Conservation (phyloP, 192 early-diverging fungal genomes). For the Kappamyces sp. region DNA sequence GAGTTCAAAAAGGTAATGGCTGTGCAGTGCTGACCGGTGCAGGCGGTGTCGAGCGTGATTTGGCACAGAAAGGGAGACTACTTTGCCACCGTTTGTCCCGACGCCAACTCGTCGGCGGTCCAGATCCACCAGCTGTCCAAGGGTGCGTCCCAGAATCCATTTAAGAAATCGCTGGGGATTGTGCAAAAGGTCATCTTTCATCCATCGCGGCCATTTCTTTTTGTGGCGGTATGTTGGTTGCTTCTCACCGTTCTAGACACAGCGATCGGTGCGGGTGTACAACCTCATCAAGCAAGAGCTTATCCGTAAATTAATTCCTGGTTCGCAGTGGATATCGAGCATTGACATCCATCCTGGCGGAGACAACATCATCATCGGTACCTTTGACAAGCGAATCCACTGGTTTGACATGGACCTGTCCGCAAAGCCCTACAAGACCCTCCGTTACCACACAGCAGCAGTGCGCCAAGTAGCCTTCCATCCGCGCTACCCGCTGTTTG, state of each 20-base stretch:
- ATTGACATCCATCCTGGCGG: conserved; percentile 84
- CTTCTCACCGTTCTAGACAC: conserved; percentile 58
- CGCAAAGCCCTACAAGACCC: conserved; percentile 85
- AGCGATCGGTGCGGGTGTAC: conserved; percentile 90
- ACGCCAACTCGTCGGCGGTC: conserved; percentile 69
- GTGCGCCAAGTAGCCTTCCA: conserved; percentile 86
- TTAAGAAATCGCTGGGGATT: conserved; percentile 81
- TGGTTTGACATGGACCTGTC: conserved; percentile 98
- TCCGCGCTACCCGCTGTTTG: conserved; percentile 86
- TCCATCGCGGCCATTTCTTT: conserved; percentile 84
- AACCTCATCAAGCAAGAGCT: conserved; percentile 85
- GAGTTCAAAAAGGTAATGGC: too few relatives aligned
- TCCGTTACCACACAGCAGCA: conserved; percentile 85
- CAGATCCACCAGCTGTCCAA: conserved; percentile 89
- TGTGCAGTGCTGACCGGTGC: not conserved
- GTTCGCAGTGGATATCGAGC: conserved; percentile 92
- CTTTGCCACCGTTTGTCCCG: conserved; percentile 77
- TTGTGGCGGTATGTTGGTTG: conserved; percentile 65
- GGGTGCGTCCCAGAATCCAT: conserved; percentile 84
- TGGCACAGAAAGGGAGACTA: conserved; percentile 99
- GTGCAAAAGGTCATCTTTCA: conserved; percentile 91
- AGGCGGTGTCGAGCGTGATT: conserved; percentile 66
- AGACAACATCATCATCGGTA: conserved; percentile 93
- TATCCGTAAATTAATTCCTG: conserved; percentile 74
- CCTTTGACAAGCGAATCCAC: conserved; percentile 88